Percentiles rank a stretch among this genome's conserved stretches.
These are phyloP conservation scores for Backusella macrospora DNA, from an alignment of 192 early-diverging fungal species.

Conservation along the genomic window DNA sequence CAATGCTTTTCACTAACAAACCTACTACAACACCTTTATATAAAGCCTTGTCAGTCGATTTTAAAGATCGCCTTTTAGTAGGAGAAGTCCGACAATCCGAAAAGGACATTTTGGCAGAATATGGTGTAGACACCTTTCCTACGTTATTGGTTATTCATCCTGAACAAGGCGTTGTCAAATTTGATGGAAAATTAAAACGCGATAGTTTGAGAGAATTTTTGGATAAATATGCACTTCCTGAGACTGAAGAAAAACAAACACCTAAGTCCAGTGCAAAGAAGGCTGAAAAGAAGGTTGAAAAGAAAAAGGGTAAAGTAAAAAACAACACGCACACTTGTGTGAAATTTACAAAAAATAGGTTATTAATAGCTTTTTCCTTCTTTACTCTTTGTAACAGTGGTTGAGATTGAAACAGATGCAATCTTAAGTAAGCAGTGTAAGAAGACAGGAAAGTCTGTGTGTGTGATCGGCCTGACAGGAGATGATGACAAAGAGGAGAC, in stretches of 20 bases:
- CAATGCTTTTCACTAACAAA: conserved; percentile 81
- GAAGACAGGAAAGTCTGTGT: conserved; percentile 38
- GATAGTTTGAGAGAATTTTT: conserved; percentile 64
- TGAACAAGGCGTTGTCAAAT: conserved; percentile 49
- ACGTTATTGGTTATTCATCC: conserved; percentile 68
- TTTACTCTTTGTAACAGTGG: conserved; percentile 39
- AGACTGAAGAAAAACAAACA: conserved; percentile 33
- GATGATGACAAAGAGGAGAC: conserved; percentile 46
- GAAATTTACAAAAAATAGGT: background rate
- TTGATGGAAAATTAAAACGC: conserved; percentile 70
- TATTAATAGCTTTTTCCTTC: background rate
- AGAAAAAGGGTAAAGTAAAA: conserved; percentile 13
- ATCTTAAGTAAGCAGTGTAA: conserved; percentile 44
- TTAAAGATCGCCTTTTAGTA: conserved; percentile 66
- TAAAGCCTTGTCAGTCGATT: conserved; percentile 83
- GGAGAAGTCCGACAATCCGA: conserved; percentile 70
- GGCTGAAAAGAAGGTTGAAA: conserved; percentile 17
- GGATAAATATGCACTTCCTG: conserved; percentile 54
- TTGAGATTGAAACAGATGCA: conserved; percentile 40
- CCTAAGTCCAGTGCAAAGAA: conserved; percentile 23
- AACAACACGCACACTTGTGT: conserved; percentile 15
- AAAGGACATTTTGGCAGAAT: conserved; percentile 50
- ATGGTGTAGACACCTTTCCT: conserved; percentile 67
- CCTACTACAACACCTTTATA: conserved; percentile 76
- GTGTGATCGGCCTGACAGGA: conserved; percentile 52